A percentile compares a stretch with the other conserved stretches of the same genome.
phyloP scores from a whole-genome alignment of 2,329 filamentous ascomycete genomes.

The Paecilomyces fulvus region DNA sequence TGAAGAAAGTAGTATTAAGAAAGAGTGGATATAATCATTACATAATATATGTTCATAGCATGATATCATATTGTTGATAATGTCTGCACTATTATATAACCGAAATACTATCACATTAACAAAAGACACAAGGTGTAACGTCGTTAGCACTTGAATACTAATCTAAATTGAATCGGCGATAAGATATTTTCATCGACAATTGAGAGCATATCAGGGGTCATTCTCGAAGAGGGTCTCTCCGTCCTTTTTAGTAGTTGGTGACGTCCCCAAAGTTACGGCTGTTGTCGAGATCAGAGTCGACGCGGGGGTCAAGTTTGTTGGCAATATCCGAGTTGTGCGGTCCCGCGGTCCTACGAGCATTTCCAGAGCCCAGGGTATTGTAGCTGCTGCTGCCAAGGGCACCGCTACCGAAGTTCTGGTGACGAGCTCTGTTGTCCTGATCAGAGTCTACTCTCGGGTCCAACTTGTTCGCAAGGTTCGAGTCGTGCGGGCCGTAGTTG shows the following conservation, averaged over 20 bases:
- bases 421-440: conserved; percentile 6
- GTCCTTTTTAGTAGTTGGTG: not conserved
- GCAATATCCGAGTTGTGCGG: conserved; percentile 36
- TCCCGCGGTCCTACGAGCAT: conserved; percentile 19
- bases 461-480: conserved; percentile 39
- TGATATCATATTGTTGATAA: not conserved
- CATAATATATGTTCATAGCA: not conserved
- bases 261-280: conserved; percentile 1
- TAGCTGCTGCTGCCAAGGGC: conserved; percentile 6
- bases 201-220: not conserved
- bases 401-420: conserved; percentile 5
- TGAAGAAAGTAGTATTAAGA: not conserved
- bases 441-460: conserved; percentile 44
- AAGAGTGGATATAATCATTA: too few relatives aligned
- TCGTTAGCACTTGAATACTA: not conserved
- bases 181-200: not conserved
- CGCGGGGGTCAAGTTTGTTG: conserved; percentile 47
- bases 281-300: conserved; percentile 36
- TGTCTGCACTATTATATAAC: not conserved
- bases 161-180: not conserved
- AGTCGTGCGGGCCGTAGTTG: conserved; percentile 33
- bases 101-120: not conserved
- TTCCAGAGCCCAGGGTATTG: conserved; percentile 6
- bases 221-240: too few relatives aligned
- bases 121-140: not conserved